A percentile compares a stretch with the other conserved stretches of the same genome.
phyloP scores from a whole-genome alignment of 2,329 filamentous ascomycete species.

The Arthrobotrys pseudoclavata region DNA sequence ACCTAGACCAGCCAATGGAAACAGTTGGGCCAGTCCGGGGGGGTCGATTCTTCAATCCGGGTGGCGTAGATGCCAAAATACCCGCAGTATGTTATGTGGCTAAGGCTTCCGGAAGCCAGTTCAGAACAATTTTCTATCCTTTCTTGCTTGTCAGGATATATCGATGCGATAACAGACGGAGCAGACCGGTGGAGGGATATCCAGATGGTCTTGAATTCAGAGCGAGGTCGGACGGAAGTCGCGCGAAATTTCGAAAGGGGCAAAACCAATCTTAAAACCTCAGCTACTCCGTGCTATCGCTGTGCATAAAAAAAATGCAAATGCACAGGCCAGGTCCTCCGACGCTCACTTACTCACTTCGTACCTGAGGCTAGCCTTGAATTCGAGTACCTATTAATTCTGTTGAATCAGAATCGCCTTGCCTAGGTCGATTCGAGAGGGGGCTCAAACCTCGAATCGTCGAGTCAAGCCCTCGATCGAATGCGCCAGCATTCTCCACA shows the following conservation, averaged over 20 bases:
- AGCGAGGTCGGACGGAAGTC: conserved; percentile 14
- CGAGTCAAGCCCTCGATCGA: not conserved
- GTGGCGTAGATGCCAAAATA: conserved; percentile 55
- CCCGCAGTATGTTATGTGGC: conserved; percentile 23
- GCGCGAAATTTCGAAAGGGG: conserved; percentile 41
- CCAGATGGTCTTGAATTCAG: not conserved
- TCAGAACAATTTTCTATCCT: conserved; percentile 1
- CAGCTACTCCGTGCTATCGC: conserved; percentile 34
- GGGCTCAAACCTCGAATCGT: not conserved
- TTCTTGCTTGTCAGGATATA: not conserved
- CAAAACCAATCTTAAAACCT: conserved; percentile 19
- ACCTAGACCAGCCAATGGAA: conserved; percentile 44
- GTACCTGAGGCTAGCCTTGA: conserved; percentile 3
- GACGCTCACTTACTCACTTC: not conserved
- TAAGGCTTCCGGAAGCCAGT: conserved; percentile 30
- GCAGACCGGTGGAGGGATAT: conserved; percentile 20
- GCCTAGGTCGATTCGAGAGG: not conserved
- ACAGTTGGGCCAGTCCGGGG: conserved; percentile 30
- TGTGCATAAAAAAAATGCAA: conserved; percentile 11
- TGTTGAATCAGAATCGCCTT: not conserved
- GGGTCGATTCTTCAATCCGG: conserved; percentile 5
- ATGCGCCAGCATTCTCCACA: conserved; percentile 20
- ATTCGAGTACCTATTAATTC: not conserved
- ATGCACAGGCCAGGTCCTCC: conserved; percentile 12
- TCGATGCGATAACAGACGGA: conserved; percentile 15